These are phyloP conservation scores for Talaromyces atroroseus DNA, from an alignment of 2,329 filamentous ascomycete genomes.

Conservation along the genomic window DNA sequence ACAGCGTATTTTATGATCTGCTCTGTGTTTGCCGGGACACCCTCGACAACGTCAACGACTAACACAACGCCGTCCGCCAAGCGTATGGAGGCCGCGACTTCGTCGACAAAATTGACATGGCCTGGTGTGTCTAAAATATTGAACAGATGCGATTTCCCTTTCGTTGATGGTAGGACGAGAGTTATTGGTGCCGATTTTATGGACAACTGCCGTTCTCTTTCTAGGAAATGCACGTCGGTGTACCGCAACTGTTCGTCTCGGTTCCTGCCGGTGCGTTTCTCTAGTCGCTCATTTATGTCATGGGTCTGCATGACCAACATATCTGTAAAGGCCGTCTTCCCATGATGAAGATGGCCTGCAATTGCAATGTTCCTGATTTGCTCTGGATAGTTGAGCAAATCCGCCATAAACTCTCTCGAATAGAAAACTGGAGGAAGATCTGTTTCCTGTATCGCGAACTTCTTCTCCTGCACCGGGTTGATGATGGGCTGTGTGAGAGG, in stretches of 20 bases:
- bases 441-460: conserved; percentile 88
- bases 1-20: conserved; percentile 96
- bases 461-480: conserved; percentile 87
- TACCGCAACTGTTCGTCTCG: conserved; percentile 88
- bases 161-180: conserved; percentile 77
- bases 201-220: conserved; percentile 83
- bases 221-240: conserved; percentile 84
- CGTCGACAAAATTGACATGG: conserved; percentile 97
- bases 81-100: conserved; percentile 81
- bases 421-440: conserved; percentile 86
- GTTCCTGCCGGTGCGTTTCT: conserved; percentile 74
- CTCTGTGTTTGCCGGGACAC: conserved; percentile 97
- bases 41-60: conserved; percentile 93
- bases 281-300: conserved; percentile 70
- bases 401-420: conserved; percentile 86
- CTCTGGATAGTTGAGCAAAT: conserved; percentile 92
- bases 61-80: conserved; percentile 88
- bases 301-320: conserved; percentile 97
- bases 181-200: conserved; percentile 95
- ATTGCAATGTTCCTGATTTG: conserved; percentile 91
- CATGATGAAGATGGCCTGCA: conserved; percentile 90
- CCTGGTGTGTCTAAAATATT: conserved; percentile 95
- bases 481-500: conserved; percentile 89
- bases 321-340: conserved; percentile 97
- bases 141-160: conserved; percentile 89